A percentile compares a stretch with the other conserved stretches of the same genome.
Conservation (phyloP, 192 early-diverging fungal genomes). For the Coemansia sp. region DNA sequence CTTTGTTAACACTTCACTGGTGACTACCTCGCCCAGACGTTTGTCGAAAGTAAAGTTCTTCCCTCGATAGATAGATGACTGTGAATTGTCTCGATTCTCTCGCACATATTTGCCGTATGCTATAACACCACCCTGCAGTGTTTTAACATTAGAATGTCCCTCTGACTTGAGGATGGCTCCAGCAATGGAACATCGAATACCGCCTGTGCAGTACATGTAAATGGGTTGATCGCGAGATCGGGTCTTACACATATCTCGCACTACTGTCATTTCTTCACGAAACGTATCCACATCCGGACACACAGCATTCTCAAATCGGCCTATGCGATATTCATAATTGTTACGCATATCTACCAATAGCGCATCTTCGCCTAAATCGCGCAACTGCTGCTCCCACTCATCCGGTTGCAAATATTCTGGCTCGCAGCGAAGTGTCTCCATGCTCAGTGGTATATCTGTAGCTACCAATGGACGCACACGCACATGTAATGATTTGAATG, state of each 20-base stretch:
- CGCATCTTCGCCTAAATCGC: constrained; percentile 13
- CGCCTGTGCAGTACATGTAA: constrained; percentile 84
- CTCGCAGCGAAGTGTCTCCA: constrained; percentile 60
- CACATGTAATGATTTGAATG: constrained; percentile 69
- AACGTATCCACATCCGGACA: constrained; percentile 73
- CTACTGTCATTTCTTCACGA: constrained; percentile 62
- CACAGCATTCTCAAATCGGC: constrained; percentile 68
- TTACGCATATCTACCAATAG: constrained; percentile 79
- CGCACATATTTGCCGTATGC: constrained; percentile 69
- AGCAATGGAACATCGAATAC: constrained; percentile 80
- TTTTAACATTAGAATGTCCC: constrained; percentile 66
- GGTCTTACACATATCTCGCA: constrained; percentile 60
- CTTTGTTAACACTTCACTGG: constrained; percentile 61
- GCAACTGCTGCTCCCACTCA: constrained; percentile 64
- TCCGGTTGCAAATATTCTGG: constrained; percentile 67
- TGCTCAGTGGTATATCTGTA: constrained; percentile 53
- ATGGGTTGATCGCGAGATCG: constrained; percentile 60
- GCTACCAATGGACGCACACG: constrained; percentile 64
- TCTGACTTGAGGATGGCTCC: constrained; percentile 69
- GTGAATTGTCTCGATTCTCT: constrained; percentile 20
- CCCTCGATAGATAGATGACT: constrained; percentile 63
- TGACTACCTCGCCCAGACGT: constrained; percentile 66
- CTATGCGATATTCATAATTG: constrained; percentile 71
- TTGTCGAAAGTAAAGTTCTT: constrained; percentile 84
- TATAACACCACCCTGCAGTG: constrained; percentile 71